These are phyloP conservation scores for Sporobolomyces roseus DNA, from an alignment of 768 basidiomycete species.

Conservation along the genomic window DNA sequence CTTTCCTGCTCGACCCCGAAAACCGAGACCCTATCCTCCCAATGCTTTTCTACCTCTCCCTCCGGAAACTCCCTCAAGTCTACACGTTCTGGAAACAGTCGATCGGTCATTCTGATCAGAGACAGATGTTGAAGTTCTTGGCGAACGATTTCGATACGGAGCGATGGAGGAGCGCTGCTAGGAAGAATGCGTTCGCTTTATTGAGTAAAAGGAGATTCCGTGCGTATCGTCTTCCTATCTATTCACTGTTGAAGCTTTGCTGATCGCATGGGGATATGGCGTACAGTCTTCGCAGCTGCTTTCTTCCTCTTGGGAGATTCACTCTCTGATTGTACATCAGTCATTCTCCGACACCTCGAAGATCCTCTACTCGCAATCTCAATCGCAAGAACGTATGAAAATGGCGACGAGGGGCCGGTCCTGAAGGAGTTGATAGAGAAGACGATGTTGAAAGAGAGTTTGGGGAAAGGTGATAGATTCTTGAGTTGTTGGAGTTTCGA, in stretches of 20 bases:
- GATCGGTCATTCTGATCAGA: slow-evolving; percentile 84
- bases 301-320: slow-evolving; percentile 91
- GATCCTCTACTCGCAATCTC: slow-evolving; percentile 90
- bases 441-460: slow-evolving; percentile 76
- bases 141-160: slow-evolving; percentile 78
- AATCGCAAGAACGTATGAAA: slow-evolving; percentile 74
- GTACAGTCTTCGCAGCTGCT: slow-evolving; percentile 89
- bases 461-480: slow-evolving; percentile 84
- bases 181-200: slow-evolving; percentile 93
- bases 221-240: slow-evolving; percentile 47
- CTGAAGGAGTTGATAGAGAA: slow-evolving; percentile 66
- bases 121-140: slow-evolving; percentile 83
- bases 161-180: slow-evolving; percentile 85
- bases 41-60: slow-evolving; percentile 88
- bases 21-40: slow-evolving; percentile 82
- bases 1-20: slow-evolving; percentile 79
- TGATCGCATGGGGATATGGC: neutral
- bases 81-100: slow-evolving; percentile 95
- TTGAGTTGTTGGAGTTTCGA: slow-evolving; percentile 95
- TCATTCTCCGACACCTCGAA: slow-evolving; percentile 77
- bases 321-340: slow-evolving; percentile 83
- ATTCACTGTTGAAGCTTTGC: neutral
- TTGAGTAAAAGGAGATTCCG: slow-evolving; percentile 87
- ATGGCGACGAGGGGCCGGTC: slow-evolving; percentile 69
- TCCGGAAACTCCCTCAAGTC: slow-evolving; percentile 86